phyloP scores from a whole-genome alignment of 306 rosid genomes.

The Medicago lupulina region DNA sequence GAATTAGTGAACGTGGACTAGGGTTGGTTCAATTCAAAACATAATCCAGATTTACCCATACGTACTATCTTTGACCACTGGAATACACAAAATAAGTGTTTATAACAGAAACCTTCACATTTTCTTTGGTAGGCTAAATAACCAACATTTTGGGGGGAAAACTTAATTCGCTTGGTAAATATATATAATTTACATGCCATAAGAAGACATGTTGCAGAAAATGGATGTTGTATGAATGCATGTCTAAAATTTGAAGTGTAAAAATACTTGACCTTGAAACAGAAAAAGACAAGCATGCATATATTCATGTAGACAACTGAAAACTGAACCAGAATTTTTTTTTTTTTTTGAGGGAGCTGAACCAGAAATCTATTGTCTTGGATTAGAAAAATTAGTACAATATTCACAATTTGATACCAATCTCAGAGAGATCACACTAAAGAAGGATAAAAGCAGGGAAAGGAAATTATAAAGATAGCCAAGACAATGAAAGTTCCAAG shows the following conservation, averaged over 20 bases:
- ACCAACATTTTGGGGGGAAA: no score
- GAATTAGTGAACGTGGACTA: not conserved
- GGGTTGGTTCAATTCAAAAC: not conserved
- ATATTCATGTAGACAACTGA: not conserved
- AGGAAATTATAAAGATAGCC: no score
- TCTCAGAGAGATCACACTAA: no score
- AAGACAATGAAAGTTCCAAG: no score
- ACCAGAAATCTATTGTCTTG: slow-evolving; percentile 3
- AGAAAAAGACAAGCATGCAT: not conserved
- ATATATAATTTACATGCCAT: not conserved
- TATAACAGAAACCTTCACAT: no score
- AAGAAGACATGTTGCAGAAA: slow-evolving; percentile 3
- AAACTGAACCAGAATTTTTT: slow-evolving; percentile 17
- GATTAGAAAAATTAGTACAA: no score
- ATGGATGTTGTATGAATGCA: not conserved
- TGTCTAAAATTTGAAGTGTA: slow-evolving; percentile 4
- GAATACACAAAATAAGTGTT: slow-evolving; percentile 5
- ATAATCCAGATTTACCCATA: not conserved
- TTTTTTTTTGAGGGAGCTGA: no score
- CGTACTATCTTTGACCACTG: not conserved
- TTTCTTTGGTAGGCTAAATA: no score
- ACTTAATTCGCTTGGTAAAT: not conserved
- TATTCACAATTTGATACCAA: no score
- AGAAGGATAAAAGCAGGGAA: no score
- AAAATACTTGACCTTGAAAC: slow-evolving; percentile 5